Base-by-base conservation (phyloP, 345 rosid species). In the Draba incana region DNA sequence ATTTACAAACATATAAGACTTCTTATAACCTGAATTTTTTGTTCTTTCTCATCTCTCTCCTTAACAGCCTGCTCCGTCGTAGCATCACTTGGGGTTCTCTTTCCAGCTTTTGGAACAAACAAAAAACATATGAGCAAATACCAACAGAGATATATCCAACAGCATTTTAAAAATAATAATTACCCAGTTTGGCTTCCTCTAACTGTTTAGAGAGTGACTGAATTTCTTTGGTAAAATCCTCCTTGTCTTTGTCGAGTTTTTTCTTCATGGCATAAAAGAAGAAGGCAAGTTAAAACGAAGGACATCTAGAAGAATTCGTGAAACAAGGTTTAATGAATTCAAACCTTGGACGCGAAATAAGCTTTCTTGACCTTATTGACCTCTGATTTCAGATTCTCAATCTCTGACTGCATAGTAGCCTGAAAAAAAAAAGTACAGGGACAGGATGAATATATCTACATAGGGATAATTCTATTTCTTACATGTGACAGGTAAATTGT, bases 41-140 rank as follows among this genome's bases (percentile, higher is more conserved):
- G 85, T 47, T 93, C 96, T 77, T 83, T 94, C 70, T 91, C 98
- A 74, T 93, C 97, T 79, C 80, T 93, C 76, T 93, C 98, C 84
- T 88, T 89, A 82, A 85, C 71, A 56, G 82, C 78, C 74, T 86
- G 98, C 68, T 94, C 97, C 53, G 82, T 78, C 58, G 72, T 61
- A 66, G 74, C 72, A 81, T 78, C 92, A 27, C 52, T n/a, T 25
- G 76, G 46, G 13, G 86, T 48, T 71, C 69, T 81, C 79, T 81
- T 85, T 57, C 86, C 98, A 87, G 65, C 60, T 57, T 64, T 68
- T 30, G 16, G 49, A 35, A 76, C 28, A 60, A 66, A 69, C 1
- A 69, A 38, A 55, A 45, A 71, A 35, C 39, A 8, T 46, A 60
- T 77, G 64, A 77, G 73, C 45, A 71, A 10, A 43, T 47, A 54